phyloP scores from a whole-genome alignment of 1,139 yeast species.

The Blastobotrys capitulatus region DNA sequence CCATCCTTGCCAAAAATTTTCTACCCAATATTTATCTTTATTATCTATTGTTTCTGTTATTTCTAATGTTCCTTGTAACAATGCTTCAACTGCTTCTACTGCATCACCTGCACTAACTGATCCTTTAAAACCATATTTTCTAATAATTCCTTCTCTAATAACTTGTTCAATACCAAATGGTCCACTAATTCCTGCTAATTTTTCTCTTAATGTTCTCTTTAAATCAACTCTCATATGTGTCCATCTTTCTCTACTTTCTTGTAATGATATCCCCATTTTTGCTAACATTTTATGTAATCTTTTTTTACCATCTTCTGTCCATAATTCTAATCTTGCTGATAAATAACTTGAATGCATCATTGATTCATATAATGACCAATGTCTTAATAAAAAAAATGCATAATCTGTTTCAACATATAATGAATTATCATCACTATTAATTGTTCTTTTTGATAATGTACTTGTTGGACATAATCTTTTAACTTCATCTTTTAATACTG shows the following conservation, averaged over 20 bases:
- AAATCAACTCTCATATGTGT: conserved; percentile 77
- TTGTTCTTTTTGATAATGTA: conserved; percentile 6
- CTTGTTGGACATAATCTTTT: conserved; percentile 50
- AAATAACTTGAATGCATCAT: conserved; percentile 87
- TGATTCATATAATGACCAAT: conserved; percentile 90
- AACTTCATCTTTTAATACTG: conserved; percentile 79
- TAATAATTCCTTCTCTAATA: conserved; percentile 76
- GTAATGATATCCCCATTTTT: conserved; percentile 89
- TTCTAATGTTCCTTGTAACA: conserved; percentile 48
- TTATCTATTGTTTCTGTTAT: conserved; percentile 3
- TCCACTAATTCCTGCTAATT: conserved; percentile 65
- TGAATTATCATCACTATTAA: conserved; percentile 45
- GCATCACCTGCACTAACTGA: conserved; percentile 89
- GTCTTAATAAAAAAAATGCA: conserved; percentile 78
- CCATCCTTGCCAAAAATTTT: conserved; percentile 94
- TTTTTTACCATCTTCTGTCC: conserved; percentile 91
- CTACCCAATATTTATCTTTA: conserved; percentile 67
- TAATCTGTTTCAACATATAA: conserved; percentile 76
- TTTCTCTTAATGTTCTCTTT: conserved; percentile 64
- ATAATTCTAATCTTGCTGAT: conserved; percentile 76
- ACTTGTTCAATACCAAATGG: conserved; percentile 80
- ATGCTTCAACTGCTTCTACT: conserved; percentile 80
- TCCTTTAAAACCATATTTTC: conserved; percentile 84
- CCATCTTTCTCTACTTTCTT: conserved; percentile 90
- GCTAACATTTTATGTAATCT: conserved; percentile 88